Percentiles rank a stretch among this genome's conserved stretches.
Conservation (phyloP, 805 yeast species). For the Wickerhamiella sergipiensis region DNA sequence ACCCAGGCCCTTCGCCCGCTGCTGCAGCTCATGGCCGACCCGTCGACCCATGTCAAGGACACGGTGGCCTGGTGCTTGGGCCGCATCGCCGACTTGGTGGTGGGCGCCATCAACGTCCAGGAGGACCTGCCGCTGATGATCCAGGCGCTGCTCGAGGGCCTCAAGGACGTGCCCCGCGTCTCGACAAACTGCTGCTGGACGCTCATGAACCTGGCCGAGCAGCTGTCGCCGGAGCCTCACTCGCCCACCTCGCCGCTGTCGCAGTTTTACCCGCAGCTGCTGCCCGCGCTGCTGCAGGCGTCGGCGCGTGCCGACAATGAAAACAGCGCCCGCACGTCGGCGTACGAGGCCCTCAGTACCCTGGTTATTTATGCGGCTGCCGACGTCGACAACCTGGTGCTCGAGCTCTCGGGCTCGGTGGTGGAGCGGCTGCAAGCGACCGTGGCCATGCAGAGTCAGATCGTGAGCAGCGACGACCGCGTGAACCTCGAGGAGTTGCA, state of each 20-base stretch:
- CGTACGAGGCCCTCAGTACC: conserved; percentile 83
- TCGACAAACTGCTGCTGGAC: conserved; percentile 98
- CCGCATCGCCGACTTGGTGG: conserved; percentile 72
- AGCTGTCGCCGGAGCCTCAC: conserved; percentile 36
- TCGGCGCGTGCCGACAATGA: conserved; percentile 72
- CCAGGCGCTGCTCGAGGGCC: conserved; percentile 62
- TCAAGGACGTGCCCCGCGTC: conserved; percentile 83
- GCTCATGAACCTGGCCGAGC: conserved; percentile 80
- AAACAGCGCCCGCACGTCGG: conserved; percentile 81
- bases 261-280: conserved; percentile 52
- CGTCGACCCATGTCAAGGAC: conserved; percentile 74
- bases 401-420: conserved; percentile 60
- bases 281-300: conserved; percentile 56
- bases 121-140: conserved; percentile 57
- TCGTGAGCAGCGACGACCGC: conserved; percentile 54
- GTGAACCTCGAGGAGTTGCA: conserved; percentile 80
- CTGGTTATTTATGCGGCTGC: conserved; percentile 63
- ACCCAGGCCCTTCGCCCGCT: conserved; percentile 77
- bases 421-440: conserved; percentile 62
- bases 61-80: conserved; percentile 99
- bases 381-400: conserved; percentile 54
- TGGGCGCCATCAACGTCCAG: conserved; percentile 58
- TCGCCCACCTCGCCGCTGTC: conserved; percentile 50
- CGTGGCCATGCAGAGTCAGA: conserved; percentile 42
- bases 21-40: conserved; percentile 58